A percentile compares a stretch with the other conserved stretches of the same genome.
Conservation (phyloP, 1,284 basidiomycete species). For the Wallemia mellicola region DNA sequence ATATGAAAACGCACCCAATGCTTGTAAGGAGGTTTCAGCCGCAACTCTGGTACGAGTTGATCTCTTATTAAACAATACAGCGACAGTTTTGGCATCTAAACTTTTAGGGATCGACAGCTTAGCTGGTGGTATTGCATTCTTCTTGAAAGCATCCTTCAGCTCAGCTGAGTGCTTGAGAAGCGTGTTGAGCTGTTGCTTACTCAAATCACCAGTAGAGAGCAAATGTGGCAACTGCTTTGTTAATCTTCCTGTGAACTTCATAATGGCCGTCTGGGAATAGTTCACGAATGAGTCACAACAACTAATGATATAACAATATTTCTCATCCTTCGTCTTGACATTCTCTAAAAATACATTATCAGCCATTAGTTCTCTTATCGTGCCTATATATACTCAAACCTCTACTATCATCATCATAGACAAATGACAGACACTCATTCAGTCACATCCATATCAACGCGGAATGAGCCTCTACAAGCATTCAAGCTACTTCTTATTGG, state of each 20-base stretch:
- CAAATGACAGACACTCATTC: background rate
- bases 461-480: background rate
- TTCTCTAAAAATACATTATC: no score
- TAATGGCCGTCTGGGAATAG: background rate
- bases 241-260: background rate
- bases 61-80: slow-evolving; percentile 71
- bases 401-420: background rate
- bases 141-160: slow-evolving; percentile 14
- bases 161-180: slow-evolving; percentile 11
- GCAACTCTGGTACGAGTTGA: slow-evolving; percentile 74
- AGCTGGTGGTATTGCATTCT: slow-evolving; percentile 4
- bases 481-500: slow-evolving; percentile 27
- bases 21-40: slow-evolving; percentile 42
- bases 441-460: background rate
- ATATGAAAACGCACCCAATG: slow-evolving; percentile 27
- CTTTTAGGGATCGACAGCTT: slow-evolving; percentile 17
- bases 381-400: background rate
- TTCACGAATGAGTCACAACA: no score
- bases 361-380: no score
- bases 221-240: slow-evolving; percentile 7
- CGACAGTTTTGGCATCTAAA: slow-evolving; percentile 49
- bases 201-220: slow-evolving; percentile 17
- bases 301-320: no score
- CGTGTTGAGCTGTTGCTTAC: slow-evolving; percentile 13
- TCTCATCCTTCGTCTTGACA: no score